phyloP scores from a whole-genome alignment of 2,329 filamentous ascomycete species.

The Pyrenophora seminiperda region DNA sequence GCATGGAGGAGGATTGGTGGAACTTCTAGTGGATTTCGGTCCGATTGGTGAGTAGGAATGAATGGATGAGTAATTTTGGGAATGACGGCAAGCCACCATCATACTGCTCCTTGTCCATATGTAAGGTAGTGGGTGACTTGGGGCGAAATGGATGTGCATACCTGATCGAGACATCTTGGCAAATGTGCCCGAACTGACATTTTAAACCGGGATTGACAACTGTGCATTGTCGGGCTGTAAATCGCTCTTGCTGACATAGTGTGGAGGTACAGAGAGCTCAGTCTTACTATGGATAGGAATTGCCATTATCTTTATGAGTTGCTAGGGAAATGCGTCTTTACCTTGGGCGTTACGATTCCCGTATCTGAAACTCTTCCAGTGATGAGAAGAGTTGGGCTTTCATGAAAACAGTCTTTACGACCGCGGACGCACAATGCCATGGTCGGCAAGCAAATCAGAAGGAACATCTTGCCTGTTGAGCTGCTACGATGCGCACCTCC shows the following conservation, averaged over 20 bases:
- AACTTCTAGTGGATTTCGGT: slow-evolving; percentile 6
- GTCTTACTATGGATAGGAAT: too few species aligned
- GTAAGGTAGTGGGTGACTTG: not conserved
- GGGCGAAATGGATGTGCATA: not conserved
- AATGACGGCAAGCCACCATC: not conserved
- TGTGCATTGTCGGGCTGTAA: not conserved
- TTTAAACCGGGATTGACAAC: not conserved
- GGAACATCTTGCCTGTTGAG: slow-evolving; percentile 6
- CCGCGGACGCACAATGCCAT: not conserved
- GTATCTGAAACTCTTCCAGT: not conserved
- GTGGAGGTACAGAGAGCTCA: too few species aligned
- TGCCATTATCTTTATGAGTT: too few species aligned
- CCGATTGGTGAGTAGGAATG: slow-evolving; percentile 5
- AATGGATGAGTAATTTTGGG: not conserved
- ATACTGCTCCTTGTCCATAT: not conserved
- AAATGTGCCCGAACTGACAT: not conserved
- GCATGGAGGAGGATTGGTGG: slow-evolving; percentile 9
- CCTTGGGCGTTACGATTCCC: too few species aligned
- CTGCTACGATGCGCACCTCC: not conserved
- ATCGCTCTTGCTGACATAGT: too few species aligned
- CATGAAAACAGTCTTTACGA: not conserved
- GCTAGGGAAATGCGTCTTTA: too few species aligned
- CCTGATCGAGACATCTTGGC: not conserved
- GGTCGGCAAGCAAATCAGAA: not conserved
- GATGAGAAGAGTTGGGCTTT: not conserved